Evolutionary conservation across 352 stramenopile species (phyloP).

Genomic region (Globisporangium takayamanum): DNA sequence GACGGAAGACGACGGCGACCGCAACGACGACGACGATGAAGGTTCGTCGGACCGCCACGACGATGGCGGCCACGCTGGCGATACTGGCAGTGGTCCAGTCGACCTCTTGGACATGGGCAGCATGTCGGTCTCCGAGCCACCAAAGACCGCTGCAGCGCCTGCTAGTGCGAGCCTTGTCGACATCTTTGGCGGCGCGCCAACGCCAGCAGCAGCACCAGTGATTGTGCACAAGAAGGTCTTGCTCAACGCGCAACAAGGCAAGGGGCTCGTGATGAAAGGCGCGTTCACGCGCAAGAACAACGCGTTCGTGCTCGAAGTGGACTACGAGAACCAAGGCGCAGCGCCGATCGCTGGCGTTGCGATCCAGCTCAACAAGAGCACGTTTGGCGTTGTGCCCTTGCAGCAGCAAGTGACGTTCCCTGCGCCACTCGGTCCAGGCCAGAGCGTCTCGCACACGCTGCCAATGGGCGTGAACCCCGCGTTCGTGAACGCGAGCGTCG

Average conservation of each 20-base stretch:
- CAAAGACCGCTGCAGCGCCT: conserved; percentile 22
- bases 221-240: conserved; percentile 59
- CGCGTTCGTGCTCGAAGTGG: conserved; percentile 67
- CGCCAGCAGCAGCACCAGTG: conserved; percentile 24
- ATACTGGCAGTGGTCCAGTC: conserved; percentile 28
- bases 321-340: conserved; percentile 87
- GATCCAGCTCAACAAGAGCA: conserved; percentile 98
- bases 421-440: conserved; percentile 55
- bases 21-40: conserved; percentile 49
- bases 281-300: conserved; percentile 52
- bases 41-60: conserved; percentile 49
- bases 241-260: conserved; percentile 74
- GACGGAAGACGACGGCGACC: conserved; percentile 51
- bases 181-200: conserved; percentile 69
- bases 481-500: conserved; percentile 68
- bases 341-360: conserved; percentile 87
- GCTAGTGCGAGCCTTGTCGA: conserved; percentile 55
- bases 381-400: conserved; percentile 92
- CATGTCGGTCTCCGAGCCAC: conserved; percentile 66
- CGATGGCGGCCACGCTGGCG: conserved; percentile 24
- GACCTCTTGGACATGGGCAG: conserved; percentile 83
- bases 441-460: conserved; percentile 67
- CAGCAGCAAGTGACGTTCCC: conserved; percentile 87
- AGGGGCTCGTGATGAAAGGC: conserved; percentile 88
- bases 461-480: conserved; percentile 75